Base-by-base conservation (phyloP, 768 basidiomycete genomes). In the Mycena capillaripes region DNA sequence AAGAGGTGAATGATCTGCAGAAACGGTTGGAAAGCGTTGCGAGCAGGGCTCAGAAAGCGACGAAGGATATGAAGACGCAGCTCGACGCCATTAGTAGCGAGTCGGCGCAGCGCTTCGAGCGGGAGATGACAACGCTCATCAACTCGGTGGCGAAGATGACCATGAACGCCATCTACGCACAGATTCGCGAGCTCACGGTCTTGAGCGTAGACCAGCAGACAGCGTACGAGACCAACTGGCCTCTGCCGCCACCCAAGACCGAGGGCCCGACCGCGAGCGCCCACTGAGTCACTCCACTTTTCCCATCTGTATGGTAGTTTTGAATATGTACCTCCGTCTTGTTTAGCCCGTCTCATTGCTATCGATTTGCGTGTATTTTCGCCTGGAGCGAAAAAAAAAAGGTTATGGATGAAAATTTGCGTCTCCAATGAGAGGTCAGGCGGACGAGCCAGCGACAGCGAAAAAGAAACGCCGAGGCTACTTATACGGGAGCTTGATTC, bases 101-200 rank as follows among this genome's bases (percentile, higher is more conserved):
- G 63, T 65, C 63, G 36, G 11, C 63, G 63, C 25, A 52, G 52
- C 48, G 63, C 11, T 42, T 65, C 52, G 48, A 65, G 63, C 63
- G 50, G 36, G 63, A 65, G 52, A 65, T 55, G 63, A 55, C 63
- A 50, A 65, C 36, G 52, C 52, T 65, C 23, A 40, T 65, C 63
- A 27, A 65, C 34, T 23, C 48, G 50, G 52, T 65, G 36, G 52
- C 63, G 52, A 52, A 50, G 34, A 36, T 36, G 63, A n/a, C 63
- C 25, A 29, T 65, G 48, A 52, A 55, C 23, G 52, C 63, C 25
- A 52, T 65, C 25, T 65, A 53, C 14, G 52, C 63, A 27, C 63
- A 65, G 63, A 65, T 65, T 25, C 63, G 63, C 44, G 40, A 62
- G 40, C 60, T 62, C 60, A 64, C 21, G 34, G 52, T 53, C 52